Evolutionary conservation across 1,139 yeast species (phyloP), one percentile per base, ranked within the genome.

Genomic region (Scheffersomyces insectosa): DNA sequence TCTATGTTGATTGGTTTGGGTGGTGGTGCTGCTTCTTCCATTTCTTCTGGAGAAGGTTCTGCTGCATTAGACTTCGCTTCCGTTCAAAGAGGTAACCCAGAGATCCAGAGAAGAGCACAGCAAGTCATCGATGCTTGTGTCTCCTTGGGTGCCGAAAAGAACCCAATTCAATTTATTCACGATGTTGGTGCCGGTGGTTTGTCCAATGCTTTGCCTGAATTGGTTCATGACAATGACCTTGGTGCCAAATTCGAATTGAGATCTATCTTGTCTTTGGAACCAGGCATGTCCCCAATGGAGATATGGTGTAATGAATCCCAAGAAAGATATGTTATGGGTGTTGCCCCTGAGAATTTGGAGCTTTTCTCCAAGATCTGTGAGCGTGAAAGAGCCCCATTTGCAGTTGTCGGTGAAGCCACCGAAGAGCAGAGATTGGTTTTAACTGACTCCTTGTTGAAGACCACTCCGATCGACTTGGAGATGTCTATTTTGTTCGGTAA

Each of bases 291-390:
- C 8, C 98, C 99, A 42, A 88, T 93, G 96, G 99, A 95, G 72
- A 90, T 95, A 55, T 95, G 99, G 99, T 95, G 99, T 80, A 91
- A 95, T 59, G 99, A 95, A 70, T 95, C 99, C 5, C 99, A 95
- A 71, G 99, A 95, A 68, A 83, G 99, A 66, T 95, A 91, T 60
- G 99, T 95, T 27, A 68, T 95, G 59, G 99, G 96, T 51, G 96
- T 93, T 49, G 80, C 91, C 10, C 90, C 89, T 43, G 84, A 83
- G 49, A 88, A 90, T 62, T 70, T 93, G 51, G 81, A 80, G 3
- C 58, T 74, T 20, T 95, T 95, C 67, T 80, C 82, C 57, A 77
- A 77, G 39, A 85, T 95, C 44, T 95, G 99, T 76, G 81, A 81
- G 59, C 85, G 99, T 67, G 99, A 95, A 75, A 85, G 99, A 67